Conservation (phyloP, 768 basidiomycete species). For the Grammothele lineata region DNA sequence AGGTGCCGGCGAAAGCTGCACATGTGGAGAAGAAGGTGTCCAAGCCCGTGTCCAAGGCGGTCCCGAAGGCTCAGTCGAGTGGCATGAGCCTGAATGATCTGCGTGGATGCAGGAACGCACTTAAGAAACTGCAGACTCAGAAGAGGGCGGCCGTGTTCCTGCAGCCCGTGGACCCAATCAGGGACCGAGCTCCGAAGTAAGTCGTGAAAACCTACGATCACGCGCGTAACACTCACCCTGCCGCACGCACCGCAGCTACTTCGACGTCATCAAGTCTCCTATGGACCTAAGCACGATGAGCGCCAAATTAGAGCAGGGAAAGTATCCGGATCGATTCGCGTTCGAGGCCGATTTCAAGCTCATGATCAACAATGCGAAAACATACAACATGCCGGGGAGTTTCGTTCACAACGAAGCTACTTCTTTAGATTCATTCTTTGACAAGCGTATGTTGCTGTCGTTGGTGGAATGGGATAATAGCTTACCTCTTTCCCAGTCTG, state of each 20-base stretch:
- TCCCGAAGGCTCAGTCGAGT: constrained; percentile 66
- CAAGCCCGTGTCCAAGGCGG: constrained; percentile 44
- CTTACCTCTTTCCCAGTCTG: constrained; percentile 57
- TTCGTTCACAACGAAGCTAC: constrained; percentile 75
- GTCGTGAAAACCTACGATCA: too few species aligned
- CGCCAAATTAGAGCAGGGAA: constrained; percentile 80
- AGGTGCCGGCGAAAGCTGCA: constrained; percentile 18
- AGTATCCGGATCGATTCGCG: constrained; percentile 78
- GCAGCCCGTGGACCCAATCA: constrained; percentile 93
- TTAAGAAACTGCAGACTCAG: constrained; percentile 76
- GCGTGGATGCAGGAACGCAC: constrained; percentile 65
- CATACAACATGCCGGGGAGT: constrained; percentile 72
- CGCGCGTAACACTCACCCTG: too few species aligned
- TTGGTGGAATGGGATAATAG: constrained; percentile 1
- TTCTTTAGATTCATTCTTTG: constrained; percentile 74
- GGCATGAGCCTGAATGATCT: constrained; percentile 79
- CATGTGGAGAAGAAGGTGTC: constrained; percentile 24
- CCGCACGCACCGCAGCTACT: too few species aligned
- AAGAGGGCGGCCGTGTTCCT: constrained; percentile 74
- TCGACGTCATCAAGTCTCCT: constrained; percentile 83
- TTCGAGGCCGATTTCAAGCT: constrained; percentile 86
- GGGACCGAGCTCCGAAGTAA: constrained; percentile 86
- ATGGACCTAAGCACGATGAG: constrained; percentile 93
- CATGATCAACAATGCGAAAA: constrained; percentile 83
- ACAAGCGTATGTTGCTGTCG: constrained; percentile 65